Evolutionary conservation across 1,284 basidiomycete genomes (phyloP).

Genomic region (Ceratorhiza oryzae-sativae): DNA sequence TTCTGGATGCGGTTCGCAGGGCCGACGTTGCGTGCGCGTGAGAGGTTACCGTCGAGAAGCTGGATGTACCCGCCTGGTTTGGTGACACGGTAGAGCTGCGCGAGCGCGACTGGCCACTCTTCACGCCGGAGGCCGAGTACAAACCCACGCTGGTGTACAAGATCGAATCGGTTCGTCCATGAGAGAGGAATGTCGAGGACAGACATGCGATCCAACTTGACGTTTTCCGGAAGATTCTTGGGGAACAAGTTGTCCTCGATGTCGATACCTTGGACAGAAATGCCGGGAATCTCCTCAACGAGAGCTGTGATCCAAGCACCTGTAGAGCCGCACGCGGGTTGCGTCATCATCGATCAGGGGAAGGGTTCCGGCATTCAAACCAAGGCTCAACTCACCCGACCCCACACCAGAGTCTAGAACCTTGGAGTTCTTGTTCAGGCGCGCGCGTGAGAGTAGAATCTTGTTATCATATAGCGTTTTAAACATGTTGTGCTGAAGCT

Average conservation of each 20-base stretch:
- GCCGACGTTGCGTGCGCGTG: constrained; percentile 32
- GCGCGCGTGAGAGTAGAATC: constrained; percentile 20
- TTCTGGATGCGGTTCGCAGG: constrained; percentile 29
- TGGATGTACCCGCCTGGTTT: constrained; percentile 45
- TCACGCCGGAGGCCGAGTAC: constrained; percentile 41
- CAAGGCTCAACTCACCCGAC: neutral
- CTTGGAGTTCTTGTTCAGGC: constrained; percentile 31
- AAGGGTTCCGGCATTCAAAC: constrained; percentile 1
- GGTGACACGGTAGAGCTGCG: constrained; percentile 44
- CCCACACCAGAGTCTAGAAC: constrained; percentile 35
- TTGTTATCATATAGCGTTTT: constrained; percentile 35
- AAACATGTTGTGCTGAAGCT: constrained; percentile 35
- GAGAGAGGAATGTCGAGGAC: constrained; percentile 42
- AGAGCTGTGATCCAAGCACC: constrained; percentile 27
- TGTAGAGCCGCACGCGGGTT: neutral
- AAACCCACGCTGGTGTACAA: constrained; percentile 46
- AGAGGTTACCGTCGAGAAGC: constrained; percentile 45
- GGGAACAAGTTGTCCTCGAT: constrained; percentile 43
- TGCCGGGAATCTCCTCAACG: constrained; percentile 23
- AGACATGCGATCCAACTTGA: constrained; percentile 41
- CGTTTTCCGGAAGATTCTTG: constrained; percentile 27
- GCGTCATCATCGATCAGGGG: neutral
- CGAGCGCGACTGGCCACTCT: constrained; percentile 44
- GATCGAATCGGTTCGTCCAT: constrained; percentile 44
- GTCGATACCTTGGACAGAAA: constrained; percentile 43